A percentile compares a stretch with the other conserved stretches of the same genome.
phyloP scores from a whole-genome alignment of 768 basidiomycete genomes.

The Hypholoma fasciculare region DNA sequence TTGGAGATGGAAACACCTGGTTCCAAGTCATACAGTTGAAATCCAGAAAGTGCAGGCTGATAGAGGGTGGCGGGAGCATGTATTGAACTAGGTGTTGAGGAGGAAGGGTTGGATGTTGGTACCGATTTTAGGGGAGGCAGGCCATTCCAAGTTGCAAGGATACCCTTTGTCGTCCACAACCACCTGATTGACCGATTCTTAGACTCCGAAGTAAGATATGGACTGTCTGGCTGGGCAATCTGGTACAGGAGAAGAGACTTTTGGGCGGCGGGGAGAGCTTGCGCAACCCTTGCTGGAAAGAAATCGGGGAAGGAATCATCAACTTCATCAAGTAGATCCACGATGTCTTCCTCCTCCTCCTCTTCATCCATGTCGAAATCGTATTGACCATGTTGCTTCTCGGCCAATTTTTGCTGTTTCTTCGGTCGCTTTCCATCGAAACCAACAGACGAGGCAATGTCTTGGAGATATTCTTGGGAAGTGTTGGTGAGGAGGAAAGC shows the following conservation, averaged over 20 bases:
- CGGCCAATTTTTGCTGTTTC: constrained; percentile 23
- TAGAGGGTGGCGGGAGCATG: constrained; percentile 15
- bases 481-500: constrained; percentile 68
- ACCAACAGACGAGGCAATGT: constrained; percentile 62
- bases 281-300: constrained; percentile 50
- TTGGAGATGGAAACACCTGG: constrained; percentile 45
- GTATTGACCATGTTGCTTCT: constrained; percentile 27
- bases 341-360: constrained; percentile 38
- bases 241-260: constrained; percentile 68
- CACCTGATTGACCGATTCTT: constrained; percentile 40
- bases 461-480: constrained; percentile 62
- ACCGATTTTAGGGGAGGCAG: constrained; percentile 3
- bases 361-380: constrained; percentile 36
- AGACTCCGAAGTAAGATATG: constrained; percentile 39
- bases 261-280: constrained; percentile 61
- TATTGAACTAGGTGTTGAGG: background rate
- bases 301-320: constrained; percentile 61
- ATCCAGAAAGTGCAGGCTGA: constrained; percentile 40
- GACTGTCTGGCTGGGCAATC: constrained; percentile 65
- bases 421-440: constrained; percentile 35
- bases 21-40: constrained; percentile 65
- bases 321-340: constrained; percentile 34
- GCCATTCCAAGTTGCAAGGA: constrained; percentile 48
- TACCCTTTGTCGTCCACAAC: constrained; percentile 63
- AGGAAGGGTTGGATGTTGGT: background rate